A percentile compares a stretch with the other conserved stretches of the same genome.
Conservation (phyloP, 2,329 filamentous ascomycete species). For the Diplodia intermedia region DNA sequence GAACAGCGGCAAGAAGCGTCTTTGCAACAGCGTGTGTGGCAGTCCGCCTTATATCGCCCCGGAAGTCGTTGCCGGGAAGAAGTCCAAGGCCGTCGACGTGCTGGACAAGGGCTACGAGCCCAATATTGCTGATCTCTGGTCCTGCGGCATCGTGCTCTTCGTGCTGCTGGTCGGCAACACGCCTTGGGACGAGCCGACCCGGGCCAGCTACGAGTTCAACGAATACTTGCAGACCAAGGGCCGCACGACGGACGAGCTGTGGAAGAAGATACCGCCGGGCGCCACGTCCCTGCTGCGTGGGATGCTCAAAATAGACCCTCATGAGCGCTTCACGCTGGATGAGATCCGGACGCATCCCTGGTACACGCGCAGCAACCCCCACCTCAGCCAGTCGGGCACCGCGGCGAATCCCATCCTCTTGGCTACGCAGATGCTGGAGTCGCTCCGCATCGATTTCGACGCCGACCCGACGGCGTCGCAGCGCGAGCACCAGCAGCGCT, state of each 20-base stretch:
- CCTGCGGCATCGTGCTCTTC: constrained; percentile 96
- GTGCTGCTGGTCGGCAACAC: constrained; percentile 95
- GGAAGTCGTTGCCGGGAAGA: constrained; percentile 72
- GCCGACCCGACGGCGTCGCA: constrained; percentile 66
- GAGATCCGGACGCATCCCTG: constrained; percentile 91
- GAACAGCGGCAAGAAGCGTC: constrained; percentile 82
- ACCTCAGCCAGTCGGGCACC: constrained; percentile 75
- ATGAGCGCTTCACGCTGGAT: constrained; percentile 80
- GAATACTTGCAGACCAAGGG: constrained; percentile 83
- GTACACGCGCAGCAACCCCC: constrained; percentile 84
- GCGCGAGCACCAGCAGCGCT: constrained; percentile 48
- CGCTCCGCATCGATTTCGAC: constrained; percentile 85
- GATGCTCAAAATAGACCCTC: constrained; percentile 85
- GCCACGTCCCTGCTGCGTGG: constrained; percentile 84
- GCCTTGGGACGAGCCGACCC: constrained; percentile 93
- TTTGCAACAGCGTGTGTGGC: constrained; percentile 88
- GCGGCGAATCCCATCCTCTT: constrained; percentile 80
- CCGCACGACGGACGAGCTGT: constrained; percentile 83
- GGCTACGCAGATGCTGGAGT: constrained; percentile 94
- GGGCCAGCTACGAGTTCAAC: constrained; percentile 85
- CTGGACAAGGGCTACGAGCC: constrained; percentile 70
- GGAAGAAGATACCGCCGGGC: constrained; percentile 76
- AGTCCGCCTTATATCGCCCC: constrained; percentile 97
- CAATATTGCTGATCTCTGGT: constrained; percentile 93
- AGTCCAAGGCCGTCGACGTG: constrained; percentile 55